Conservation (phyloP, 2,329 filamentous ascomycete genomes). For the Aureobasidium sp. region DNA sequence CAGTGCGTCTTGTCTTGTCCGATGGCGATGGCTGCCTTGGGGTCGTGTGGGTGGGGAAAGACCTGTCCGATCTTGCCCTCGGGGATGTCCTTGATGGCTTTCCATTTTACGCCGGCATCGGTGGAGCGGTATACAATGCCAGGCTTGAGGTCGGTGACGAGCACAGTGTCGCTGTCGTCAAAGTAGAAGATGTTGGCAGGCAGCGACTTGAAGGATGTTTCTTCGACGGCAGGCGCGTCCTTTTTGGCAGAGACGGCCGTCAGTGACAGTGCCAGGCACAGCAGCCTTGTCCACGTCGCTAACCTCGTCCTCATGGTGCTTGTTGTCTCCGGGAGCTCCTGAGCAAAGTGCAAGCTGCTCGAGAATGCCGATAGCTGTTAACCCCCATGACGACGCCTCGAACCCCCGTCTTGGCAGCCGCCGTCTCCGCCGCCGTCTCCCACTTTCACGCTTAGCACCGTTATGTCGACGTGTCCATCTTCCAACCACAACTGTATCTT, state of each 20-base stretch:
- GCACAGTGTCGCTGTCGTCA: conserved; percentile 71
- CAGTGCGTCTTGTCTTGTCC: conserved; percentile 62
- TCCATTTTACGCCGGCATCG: conserved; percentile 74
- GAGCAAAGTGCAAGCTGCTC: not conserved
- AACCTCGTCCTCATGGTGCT: conserved; percentile 8
- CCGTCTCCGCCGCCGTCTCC: not conserved
- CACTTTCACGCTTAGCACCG: not conserved
- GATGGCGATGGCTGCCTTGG: conserved; percentile 69
- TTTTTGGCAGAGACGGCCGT: conserved; percentile 20
- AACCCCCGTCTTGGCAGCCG: conserved; percentile 1
- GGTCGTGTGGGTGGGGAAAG: conserved; percentile 68
- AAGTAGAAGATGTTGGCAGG: conserved; percentile 78
- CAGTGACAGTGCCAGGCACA: conserved; percentile 8
- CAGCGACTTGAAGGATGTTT: conserved; percentile 55
- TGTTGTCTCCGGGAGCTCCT: not conserved
- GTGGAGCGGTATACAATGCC: conserved; percentile 66
- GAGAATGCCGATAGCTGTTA: not conserved
- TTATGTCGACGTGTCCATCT: not conserved
- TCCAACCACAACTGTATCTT: not conserved
- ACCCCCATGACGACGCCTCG: conserved; percentile 6
- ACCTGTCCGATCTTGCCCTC: conserved; percentile 55
- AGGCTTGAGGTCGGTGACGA: conserved; percentile 60
- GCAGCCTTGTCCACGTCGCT: conserved; percentile 1
- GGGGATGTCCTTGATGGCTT: conserved; percentile 53
- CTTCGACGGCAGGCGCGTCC: conserved; percentile 51